phyloP scores from a whole-genome alignment of 176 grass and related monocot genomes.

The Oryza brachyantha region DNA sequence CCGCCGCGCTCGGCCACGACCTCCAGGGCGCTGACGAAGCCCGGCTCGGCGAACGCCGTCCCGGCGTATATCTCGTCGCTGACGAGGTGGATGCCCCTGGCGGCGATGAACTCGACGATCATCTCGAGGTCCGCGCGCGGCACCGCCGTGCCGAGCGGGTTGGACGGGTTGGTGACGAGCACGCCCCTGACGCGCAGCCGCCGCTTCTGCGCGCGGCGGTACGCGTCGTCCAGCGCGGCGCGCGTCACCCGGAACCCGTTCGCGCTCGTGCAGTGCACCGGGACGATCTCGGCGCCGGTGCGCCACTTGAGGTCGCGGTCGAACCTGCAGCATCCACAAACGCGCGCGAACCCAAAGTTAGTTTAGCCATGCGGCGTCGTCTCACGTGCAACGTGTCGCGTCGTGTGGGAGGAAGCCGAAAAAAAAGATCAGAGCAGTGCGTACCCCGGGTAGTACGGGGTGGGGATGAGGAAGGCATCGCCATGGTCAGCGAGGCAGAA shows the following conservation, averaged over 20 bases:
- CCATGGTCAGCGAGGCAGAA: slow-evolving; percentile 84
- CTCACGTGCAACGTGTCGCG: background rate
- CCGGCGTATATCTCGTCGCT: slow-evolving; percentile 97
- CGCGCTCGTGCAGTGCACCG: slow-evolving; percentile 71
- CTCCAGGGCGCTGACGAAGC: slow-evolving; percentile 84
- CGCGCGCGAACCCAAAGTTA: too few species aligned
- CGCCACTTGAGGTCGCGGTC: slow-evolving; percentile 97
- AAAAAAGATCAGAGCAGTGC: background rate
- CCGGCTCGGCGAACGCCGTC: slow-evolving; percentile 50
- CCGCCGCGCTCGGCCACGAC: slow-evolving; percentile 14
- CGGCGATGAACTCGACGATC: slow-evolving; percentile 60
- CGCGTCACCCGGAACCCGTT: slow-evolving; percentile 70
- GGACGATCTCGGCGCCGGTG: slow-evolving; percentile 83
- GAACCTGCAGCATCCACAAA: slow-evolving; percentile 48
- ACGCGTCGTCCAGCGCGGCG: slow-evolving; percentile 67
- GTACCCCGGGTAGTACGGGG: slow-evolving; percentile 95
- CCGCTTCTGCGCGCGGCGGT: slow-evolving; percentile 45
- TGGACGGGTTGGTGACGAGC: slow-evolving; percentile 92
- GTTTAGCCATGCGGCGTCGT: too few species aligned
- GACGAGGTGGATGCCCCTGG: slow-evolving; percentile 78
- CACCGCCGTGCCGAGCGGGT: slow-evolving; percentile 74
- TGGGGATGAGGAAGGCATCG: slow-evolving; percentile 90
- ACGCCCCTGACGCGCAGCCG: slow-evolving; percentile 76
- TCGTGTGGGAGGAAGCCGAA: background rate
- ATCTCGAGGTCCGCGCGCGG: slow-evolving; percentile 52